Evolutionary conservation across 2,329 filamentous ascomycete species (phyloP), one percentile per base, ranked within the genome.

Genomic region (Intubia oerlemansii): DNA sequence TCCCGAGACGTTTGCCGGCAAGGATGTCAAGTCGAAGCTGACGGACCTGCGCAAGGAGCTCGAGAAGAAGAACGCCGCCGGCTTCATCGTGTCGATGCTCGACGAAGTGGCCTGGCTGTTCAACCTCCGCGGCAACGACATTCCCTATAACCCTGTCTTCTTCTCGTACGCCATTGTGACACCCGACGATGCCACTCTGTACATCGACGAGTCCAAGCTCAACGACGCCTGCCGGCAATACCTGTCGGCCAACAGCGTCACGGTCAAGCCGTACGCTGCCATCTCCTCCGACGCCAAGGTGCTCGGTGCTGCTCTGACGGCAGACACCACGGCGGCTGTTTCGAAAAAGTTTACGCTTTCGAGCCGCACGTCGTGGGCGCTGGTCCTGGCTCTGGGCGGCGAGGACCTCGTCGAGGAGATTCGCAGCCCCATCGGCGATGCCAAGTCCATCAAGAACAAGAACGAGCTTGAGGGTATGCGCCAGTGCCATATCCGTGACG

Each of bases 51-150:
- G 84, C n/a, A 84, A 85, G 47, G 84, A 93, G 41, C 56, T 98
- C 11, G 72, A 79, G 35, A 92, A 88, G 59, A 90, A 79, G 54
- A 88, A 88, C 45, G 75, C 72, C 5, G 65, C 73, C 12, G 85
- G 80, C 1, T 81, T 95, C 40, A 70, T 95, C 27, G 68, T 95
- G 25, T 93, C 84, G 5, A 84, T 90, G 72, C 66, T 98, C 24
- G 88, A 98, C 43, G 88, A 98, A 51, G 70, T 93, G 41, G 88
- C 88, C 9, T 98, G 88, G 88, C 62, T 98, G n/a, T 93, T 93
- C 57, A 98, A 98, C 51, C 56, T 98, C 27, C 72, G 88, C 40
- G 88, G 88, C 41, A 88, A 65, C 48, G 88, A 95, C 46, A 95
- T 98, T 38, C 80, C 82, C 0, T 98, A 88, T 56, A 98, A 98